Conservation (phyloP, 441 rosid species). For the Populus hybrid region DNA sequence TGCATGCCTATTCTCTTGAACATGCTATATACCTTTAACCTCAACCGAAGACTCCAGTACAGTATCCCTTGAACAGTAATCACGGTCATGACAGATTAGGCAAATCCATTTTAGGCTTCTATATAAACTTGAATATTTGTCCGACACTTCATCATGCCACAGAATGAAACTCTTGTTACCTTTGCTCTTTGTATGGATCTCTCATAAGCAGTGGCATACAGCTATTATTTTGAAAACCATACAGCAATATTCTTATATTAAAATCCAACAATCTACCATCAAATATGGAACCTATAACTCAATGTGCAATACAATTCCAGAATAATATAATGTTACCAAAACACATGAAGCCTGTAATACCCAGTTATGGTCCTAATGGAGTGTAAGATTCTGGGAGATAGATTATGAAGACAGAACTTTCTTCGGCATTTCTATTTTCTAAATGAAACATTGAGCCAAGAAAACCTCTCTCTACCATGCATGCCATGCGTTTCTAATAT, state of each 20-base stretch:
- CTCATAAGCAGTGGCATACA: not conserved
- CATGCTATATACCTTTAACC: not conserved
- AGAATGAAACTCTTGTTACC: not conserved
- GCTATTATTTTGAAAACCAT: not conserved
- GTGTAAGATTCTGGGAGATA: not conserved
- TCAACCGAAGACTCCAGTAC: not conserved
- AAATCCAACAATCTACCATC: not conserved
- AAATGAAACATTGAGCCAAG: not conserved
- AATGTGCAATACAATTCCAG: not conserved
- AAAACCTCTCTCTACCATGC: not conserved
- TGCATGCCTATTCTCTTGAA: not conserved
- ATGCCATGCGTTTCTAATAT: not conserved
- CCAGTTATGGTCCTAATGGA: not conserved
- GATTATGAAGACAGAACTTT: not conserved
- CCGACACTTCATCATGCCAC: not conserved
- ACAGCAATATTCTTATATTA: not conserved
- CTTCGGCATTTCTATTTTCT: not conserved
- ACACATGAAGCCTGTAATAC: not conserved
- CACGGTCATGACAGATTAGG: not conserved
- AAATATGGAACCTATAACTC: not conserved
- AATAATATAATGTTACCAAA: not conserved
- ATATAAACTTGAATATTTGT: not conserved
- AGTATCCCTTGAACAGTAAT: not conserved
- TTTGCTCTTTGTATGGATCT: not conserved
- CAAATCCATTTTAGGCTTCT: not conserved